Percentiles rank a stretch among this genome's conserved stretches.
phyloP scores from a whole-genome alignment of 2,329 filamentous ascomycete genomes.

The Sporothrix phasma region DNA sequence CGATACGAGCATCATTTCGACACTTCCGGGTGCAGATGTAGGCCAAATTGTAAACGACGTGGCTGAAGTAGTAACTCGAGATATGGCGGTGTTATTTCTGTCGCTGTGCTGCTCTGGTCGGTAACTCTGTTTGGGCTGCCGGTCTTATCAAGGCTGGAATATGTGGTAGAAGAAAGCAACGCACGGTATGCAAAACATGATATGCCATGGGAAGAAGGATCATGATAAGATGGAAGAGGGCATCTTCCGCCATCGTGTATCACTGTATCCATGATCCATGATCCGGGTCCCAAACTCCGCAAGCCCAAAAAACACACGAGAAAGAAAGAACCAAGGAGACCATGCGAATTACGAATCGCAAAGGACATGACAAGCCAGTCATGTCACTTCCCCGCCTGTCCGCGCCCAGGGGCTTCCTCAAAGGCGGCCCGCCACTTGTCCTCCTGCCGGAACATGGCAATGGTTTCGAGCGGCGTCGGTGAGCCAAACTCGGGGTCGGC shows the following conservation, averaged over 20 bases:
- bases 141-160: constrained; percentile 1
- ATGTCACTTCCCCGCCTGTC: constrained; percentile 28
- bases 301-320: neutral
- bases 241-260: too few relatives aligned
- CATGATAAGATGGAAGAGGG: neutral
- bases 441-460: constrained; percentile 44
- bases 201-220: neutral
- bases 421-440: constrained; percentile 41
- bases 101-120: neutral
- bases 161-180: too few relatives aligned
- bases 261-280: too few relatives aligned
- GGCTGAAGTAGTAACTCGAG: constrained; percentile 21
- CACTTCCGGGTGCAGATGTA: constrained; percentile 23
- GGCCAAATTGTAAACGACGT: constrained; percentile 23
- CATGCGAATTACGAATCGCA: neutral
- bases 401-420: constrained; percentile 37
- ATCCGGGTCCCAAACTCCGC: neutral
- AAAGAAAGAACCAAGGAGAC: neutral
- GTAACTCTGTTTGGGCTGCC: neutral
- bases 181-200: neutral
- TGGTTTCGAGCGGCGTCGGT: constrained; percentile 39
- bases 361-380: neutral
- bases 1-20: constrained; percentile 36
- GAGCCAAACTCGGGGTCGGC: constrained; percentile 44
- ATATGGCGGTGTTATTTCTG: neutral